Evolutionary conservation across 352 stramenopile species (phyloP).

Genomic region (Globisporangium ultimum): DNA sequence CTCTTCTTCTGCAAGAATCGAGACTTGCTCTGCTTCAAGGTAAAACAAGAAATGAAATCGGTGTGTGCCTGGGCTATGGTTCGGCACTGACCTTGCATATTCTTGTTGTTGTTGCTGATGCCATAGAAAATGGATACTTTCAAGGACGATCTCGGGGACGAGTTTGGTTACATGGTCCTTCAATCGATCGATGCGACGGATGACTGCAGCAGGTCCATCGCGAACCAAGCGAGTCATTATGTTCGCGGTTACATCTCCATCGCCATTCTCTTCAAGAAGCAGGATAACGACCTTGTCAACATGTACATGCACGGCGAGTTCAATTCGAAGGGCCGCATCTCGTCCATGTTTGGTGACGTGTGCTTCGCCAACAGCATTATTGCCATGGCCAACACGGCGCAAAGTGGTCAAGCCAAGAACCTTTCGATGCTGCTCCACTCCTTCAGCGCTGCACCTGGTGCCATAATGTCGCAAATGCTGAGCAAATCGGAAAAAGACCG

Average conservation of each 20-base stretch:
- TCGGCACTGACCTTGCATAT: conserved; percentile 3
- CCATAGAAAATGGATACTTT: conserved; percentile 58
- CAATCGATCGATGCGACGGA: conserved; percentile 59
- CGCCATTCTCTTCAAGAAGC: conserved; percentile 55
- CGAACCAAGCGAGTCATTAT: conserved; percentile 21
- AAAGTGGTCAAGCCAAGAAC: conserved; percentile 74
- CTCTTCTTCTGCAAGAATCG: conserved; percentile 59
- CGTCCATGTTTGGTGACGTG: conserved; percentile 45
- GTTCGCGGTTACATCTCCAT: conserved; percentile 67
- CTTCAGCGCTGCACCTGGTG: conserved; percentile 4
- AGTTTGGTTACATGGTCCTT: conserved; percentile 65
- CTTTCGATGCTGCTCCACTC: conserved; percentile 53
- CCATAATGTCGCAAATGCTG: conserved; percentile 5
- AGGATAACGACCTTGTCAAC: conserved; percentile 54
- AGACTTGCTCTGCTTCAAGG: conserved; percentile 76
- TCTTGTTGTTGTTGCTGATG: neutral
- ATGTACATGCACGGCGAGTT: conserved; percentile 72
- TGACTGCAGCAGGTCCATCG: conserved; percentile 16
- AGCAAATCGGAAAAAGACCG: conserved; percentile 21
- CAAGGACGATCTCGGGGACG: conserved; percentile 55
- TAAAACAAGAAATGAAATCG: neutral
- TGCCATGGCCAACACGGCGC: conserved; percentile 55
- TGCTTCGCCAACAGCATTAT: conserved; percentile 59
- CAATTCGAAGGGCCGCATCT: conserved; percentile 49
- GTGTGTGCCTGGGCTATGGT: neutral